Base-by-base conservation (phyloP, 768 basidiomycete genomes). In the Cystobasidium tubakii region DNA sequence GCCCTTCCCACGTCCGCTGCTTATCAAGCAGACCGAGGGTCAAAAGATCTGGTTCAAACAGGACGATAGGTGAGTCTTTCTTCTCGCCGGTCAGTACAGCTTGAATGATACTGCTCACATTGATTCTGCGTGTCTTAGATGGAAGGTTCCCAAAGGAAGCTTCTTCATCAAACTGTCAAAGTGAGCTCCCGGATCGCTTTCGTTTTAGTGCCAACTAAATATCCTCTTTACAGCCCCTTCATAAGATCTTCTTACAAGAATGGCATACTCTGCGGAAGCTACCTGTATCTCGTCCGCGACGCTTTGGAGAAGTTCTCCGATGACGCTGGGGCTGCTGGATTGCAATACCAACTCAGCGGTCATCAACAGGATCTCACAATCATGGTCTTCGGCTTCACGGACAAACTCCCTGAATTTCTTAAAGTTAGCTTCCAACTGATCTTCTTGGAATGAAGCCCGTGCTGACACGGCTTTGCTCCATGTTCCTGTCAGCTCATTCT, bases 31-130 rank as follows among this genome's bases (percentile, higher is more conserved):
- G 81, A 90, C 88, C 0, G 82, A 86, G 0, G 77, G 89, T 36
- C 90, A 89, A 2, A 85, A 87, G 19, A 82, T 97, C 4, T 97
- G 93, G 92, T 87, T 92, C 82, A 97, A 97, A 83, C 92, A 92
- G 79, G 94, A 97, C 80, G 93, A 97, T 80, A 86, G 84, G 57
- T 31, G 25, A 60, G 57, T 60, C 6, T n/a, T 54, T 60, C 6
- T n/a, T 54, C 21, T 54, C 6, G 39, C 15, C 39, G 39, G 6
- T 6, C 39, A 6, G 39, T 39, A 15, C 39, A 6, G 6, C 39
- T 39, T 39, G 15, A 6, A 39, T 39, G 39, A 39, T n/a, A n/a
- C n/a, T n/a, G n/a, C n/a, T n/a, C n/a, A n/a, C n/a, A n/a, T n/a
- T n/a, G n/a, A n/a, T n/a, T n/a, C n/a, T n/a, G n/a, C n/a, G n/a